A percentile compares a stretch with the other conserved stretches of the same genome.
Conservation (phyloP, 768 basidiomycete species). For the Termitomyces sp. region DNA sequence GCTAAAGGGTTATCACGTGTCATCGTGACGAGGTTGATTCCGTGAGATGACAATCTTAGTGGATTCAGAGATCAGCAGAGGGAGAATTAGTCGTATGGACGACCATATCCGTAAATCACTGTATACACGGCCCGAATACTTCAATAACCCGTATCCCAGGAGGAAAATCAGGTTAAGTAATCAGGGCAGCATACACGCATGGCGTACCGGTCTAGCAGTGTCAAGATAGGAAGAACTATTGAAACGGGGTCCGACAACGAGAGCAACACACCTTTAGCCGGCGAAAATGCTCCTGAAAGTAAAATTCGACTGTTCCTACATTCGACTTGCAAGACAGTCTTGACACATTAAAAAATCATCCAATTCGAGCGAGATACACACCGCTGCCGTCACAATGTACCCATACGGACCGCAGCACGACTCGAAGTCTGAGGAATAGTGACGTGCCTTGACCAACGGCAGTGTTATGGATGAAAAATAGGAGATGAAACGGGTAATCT, state of each 20-base stretch:
- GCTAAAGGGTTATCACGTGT: not conserved
- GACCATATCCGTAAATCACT: not conserved
- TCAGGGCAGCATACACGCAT: too few relatives aligned
- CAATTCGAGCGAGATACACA: not conserved
- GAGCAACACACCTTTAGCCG: not conserved
- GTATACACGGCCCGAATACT: too few relatives aligned
- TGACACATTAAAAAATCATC: not conserved
- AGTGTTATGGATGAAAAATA: too few relatives aligned
- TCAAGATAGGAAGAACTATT: not conserved
- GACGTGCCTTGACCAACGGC: not conserved
- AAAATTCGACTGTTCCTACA: not conserved
- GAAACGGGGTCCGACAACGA: not conserved
- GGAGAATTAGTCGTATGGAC: not conserved
- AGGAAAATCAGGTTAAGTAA: too few relatives aligned
- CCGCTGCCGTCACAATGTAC: not conserved
- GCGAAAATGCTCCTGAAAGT: not conserved
- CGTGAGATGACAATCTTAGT: not conserved
- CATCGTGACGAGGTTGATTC: not conserved
- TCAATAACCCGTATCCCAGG: not conserved
- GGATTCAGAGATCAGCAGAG: not conserved
- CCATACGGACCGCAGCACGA: not conserved
- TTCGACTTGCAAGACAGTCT: not conserved
- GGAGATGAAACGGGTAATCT: not conserved
- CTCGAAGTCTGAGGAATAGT: not conserved
- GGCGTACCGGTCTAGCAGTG: not conserved